These are phyloP conservation scores for Brasilioporus rufonigricans DNA, from an alignment of 768 basidiomycete genomes.

Conservation along the genomic window DNA sequence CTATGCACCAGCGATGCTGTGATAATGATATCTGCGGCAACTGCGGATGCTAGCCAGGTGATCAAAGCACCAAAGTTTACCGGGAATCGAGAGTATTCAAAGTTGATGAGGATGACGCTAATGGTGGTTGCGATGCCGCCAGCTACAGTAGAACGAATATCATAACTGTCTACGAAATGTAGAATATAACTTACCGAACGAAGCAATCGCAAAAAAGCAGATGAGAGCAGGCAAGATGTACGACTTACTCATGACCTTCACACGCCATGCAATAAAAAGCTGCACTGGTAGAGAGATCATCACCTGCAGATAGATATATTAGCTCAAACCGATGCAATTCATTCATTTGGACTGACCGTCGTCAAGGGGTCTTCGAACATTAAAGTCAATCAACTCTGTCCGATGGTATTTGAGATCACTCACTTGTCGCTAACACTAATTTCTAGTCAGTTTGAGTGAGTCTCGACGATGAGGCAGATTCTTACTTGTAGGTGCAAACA, in stretches of 20 bases:
- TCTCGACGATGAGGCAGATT: neutral
- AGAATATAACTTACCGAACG: conserved; percentile 7
- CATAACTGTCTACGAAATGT: too few species aligned
- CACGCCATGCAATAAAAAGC: conserved; percentile 46
- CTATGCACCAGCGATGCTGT: conserved; percentile 42
- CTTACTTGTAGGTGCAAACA: conserved; percentile 1
- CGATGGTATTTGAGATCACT: neutral
- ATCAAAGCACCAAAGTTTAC: conserved; percentile 34
- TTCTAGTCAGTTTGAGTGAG: conserved; percentile 19
- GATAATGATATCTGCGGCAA: conserved; percentile 41
- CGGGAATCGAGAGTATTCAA: conserved; percentile 33
- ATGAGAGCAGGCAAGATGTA: conserved; percentile 27
- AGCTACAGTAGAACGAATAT: conserved; percentile 15
- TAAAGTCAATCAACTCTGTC: neutral
- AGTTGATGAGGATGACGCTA: conserved; percentile 28
- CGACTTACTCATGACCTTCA: conserved; percentile 35
- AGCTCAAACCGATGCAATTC: neutral
- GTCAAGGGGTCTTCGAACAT: conserved; percentile 39
- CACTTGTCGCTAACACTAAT: conserved; percentile 14
- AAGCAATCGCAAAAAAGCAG: neutral
- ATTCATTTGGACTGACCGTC: conserved; percentile 33
- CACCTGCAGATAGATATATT: conserved; percentile 29
- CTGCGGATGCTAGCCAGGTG: conserved; percentile 43
- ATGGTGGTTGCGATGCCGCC: conserved; percentile 36
- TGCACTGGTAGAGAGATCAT: conserved; percentile 45